Base-by-base conservation (phyloP, 345 rosid genomes). In the Eucalyptus erythrocorys region DNA sequence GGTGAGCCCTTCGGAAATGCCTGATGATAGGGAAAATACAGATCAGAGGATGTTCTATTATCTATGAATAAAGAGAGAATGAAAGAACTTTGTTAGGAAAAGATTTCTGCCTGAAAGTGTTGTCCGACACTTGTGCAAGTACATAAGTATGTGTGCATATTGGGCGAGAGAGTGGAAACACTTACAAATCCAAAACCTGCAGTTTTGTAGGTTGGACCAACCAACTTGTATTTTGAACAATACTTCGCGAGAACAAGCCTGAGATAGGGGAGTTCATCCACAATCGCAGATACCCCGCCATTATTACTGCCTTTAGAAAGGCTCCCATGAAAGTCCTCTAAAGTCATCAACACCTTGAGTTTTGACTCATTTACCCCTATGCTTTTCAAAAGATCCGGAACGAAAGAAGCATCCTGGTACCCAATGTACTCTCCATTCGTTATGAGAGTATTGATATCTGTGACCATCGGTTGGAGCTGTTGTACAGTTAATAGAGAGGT, bases 101-200 rank as follows among this genome's bases (percentile, higher is more conserved):
- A 34, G 80, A 68, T 68, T 68, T 66, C 11, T 68, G 80, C 34
- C 7, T 34, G 43, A 17, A 68, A 68, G 80, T 68, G 24, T 34
- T 34, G 0, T 34, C 80, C 21, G 4, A 21, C n/a, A 15, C 43
- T 10, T 13, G 45, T 8, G 22, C 15, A 3, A 19, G 47, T 48
- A 13, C 86, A 24, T 13, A 24, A 53, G 24, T 8, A 59, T 27
- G 26, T 47, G 32, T 48, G 13, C 80, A 4, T n/a, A 13, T 3
- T 59, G 13, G 24, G 47, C 45, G 11, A 61, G 66, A 37, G n/a
- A 86, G 30, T 49, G 26, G 24, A 48, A 59, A 19, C 48, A 59
- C 93, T 84, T 86, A 93, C 94, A 88, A 93, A 90, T 84, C 92
- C 95, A 27, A 92, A 88, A 6, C 95, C 95, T 26, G 64, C 92